Evolutionary conservation across 345 rosid genomes (phyloP).

Genomic region (Microthlaspi erraticum): DNA sequence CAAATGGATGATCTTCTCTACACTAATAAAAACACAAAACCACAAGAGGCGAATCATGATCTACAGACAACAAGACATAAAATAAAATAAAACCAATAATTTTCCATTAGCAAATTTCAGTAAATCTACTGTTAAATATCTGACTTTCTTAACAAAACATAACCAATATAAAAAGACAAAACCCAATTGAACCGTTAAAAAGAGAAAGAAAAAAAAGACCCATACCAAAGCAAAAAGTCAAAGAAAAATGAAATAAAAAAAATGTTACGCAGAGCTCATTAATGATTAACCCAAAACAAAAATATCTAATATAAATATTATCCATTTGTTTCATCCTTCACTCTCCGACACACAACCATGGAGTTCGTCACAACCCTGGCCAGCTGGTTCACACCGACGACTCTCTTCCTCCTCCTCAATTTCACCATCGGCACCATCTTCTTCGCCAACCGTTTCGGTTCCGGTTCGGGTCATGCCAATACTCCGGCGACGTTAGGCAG

Average conservation of each 20-base stretch:
- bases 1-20: neutral
- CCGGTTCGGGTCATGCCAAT: conserved; percentile 48
- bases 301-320: conserved; percentile 35
- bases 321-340: conserved; percentile 22
- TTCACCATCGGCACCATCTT: conserved; percentile 46
- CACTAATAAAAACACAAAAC: neutral
- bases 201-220: neutral
- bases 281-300: conserved; percentile 24
- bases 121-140: neutral
- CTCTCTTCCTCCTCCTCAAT: conserved; percentile 54
- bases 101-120: too few species aligned
- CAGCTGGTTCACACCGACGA: conserved; percentile 49
- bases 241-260: neutral
- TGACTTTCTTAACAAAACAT: neutral
- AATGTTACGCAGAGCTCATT: neutral
- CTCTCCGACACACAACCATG: conserved; percentile 39
- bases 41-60: neutral
- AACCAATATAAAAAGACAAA: conserved; percentile 16
- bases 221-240: conserved; percentile 21
- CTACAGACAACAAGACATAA: neutral
- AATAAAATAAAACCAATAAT: neutral
- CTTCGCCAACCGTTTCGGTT: conserved; percentile 38
- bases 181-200: neutral
- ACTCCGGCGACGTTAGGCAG: conserved; percentile 40
- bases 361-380: conserved; percentile 40